These are phyloP conservation scores for Thelonectria blattea DNA, from an alignment of 2,329 filamentous ascomycete genomes.

Conservation along the genomic window DNA sequence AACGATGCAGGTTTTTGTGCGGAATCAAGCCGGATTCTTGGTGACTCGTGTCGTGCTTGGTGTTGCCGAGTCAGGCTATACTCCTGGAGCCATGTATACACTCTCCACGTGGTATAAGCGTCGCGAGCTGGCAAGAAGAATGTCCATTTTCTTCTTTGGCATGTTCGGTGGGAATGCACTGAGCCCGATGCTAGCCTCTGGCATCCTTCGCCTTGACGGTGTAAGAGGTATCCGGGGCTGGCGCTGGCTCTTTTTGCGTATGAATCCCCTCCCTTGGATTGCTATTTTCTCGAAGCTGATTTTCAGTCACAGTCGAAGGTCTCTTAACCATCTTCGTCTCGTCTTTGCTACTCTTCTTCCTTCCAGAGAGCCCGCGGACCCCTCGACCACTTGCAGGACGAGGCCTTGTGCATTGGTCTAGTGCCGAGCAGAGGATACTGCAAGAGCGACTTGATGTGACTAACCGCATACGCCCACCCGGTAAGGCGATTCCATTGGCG, in stretches of 20 bases:
- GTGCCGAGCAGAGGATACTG: slow-evolving; percentile 42
- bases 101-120: slow-evolving; percentile 58
- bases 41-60: slow-evolving; percentile 52
- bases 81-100: slow-evolving; percentile 57
- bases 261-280: background rate
- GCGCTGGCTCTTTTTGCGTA: slow-evolving; percentile 59
- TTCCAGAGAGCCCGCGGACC: slow-evolving; percentile 50
- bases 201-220: slow-evolving; percentile 53
- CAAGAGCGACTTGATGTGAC: slow-evolving; percentile 38
- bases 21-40: slow-evolving; percentile 52
- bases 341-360: slow-evolving; percentile 47
- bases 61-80: slow-evolving; percentile 57
- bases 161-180: slow-evolving; percentile 59
- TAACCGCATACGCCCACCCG: background rate
- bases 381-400: slow-evolving; percentile 47
- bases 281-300: background rate
- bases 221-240: slow-evolving; percentile 50
- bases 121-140: slow-evolving; percentile 51
- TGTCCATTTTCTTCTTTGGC: slow-evolving; percentile 59
- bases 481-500: slow-evolving; percentile 3
- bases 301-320: slow-evolving; percentile 47
- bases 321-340: slow-evolving; percentile 50
- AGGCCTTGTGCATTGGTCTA: slow-evolving; percentile 47
- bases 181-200: slow-evolving; percentile 55
- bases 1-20: slow-evolving; percentile 51